phyloP scores from a whole-genome alignment of 2,329 filamentous ascomycete species.

The Ophiostoma triangulosporum region DNA sequence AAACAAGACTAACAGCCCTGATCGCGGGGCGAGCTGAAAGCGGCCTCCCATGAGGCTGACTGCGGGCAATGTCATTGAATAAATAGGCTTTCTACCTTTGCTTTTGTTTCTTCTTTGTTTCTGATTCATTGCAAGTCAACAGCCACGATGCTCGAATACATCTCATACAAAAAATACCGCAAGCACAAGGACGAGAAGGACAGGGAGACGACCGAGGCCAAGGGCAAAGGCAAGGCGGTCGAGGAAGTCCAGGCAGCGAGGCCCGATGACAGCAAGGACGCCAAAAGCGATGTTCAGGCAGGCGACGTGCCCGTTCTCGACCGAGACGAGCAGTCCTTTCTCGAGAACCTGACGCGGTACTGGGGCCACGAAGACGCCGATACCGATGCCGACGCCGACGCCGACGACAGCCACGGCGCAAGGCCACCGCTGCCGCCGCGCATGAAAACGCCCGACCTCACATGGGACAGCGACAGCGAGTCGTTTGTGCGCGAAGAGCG shows the following conservation, averaged over 20 bases:
- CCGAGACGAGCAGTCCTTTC: conserved; percentile 44
- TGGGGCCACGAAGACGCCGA: conserved; percentile 10
- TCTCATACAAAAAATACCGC: conserved; percentile 1
- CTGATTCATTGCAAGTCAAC: background rate
- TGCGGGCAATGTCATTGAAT: too few species aligned
- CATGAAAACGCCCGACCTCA: conserved; percentile 35
- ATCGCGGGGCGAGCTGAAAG: background rate
- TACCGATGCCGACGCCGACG: conserved; percentile 12
- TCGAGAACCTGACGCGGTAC: conserved; percentile 34
- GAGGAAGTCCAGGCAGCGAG: background rate
- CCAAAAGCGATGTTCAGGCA: background rate
- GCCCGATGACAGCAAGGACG: background rate
- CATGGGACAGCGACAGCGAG: conserved; percentile 31
- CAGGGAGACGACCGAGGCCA: conserved; percentile 17
- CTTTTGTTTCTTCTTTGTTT: background rate
- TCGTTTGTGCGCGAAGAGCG: conserved; percentile 18
- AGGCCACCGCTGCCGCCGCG: conserved; percentile 43
- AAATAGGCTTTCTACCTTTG: too few species aligned
- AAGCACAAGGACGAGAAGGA: conserved; percentile 37
- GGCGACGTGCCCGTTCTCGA: conserved; percentile 31
- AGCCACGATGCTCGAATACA: background rate
- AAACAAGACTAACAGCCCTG: background rate
- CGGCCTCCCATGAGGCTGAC: background rate
- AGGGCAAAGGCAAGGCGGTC: background rate
- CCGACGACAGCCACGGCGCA: conserved; percentile 29